Conservation (phyloP, 2,329 filamentous ascomycete genomes). For the Phaeophleospora eucalypticola region DNA sequence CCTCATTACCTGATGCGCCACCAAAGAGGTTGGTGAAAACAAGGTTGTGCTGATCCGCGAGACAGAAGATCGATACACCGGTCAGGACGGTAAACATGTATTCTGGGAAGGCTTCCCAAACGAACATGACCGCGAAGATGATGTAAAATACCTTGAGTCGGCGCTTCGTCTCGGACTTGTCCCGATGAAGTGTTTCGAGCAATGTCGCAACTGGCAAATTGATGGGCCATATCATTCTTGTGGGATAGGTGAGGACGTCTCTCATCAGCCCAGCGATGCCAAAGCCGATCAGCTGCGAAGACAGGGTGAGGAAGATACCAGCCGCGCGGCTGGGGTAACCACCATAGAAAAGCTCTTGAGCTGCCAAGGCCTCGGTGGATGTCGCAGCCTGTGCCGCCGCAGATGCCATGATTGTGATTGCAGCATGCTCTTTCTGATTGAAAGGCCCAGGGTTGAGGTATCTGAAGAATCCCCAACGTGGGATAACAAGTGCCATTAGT, state of each 20-base stretch:
- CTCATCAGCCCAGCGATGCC: constrained; percentile 49
- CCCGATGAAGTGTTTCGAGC: constrained; percentile 39
- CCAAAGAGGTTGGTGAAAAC: constrained; percentile 50
- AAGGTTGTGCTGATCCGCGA: constrained; percentile 41
- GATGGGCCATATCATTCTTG: constrained; percentile 47
- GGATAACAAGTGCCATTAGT: constrained; percentile 36
- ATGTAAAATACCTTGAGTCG: constrained; percentile 42
- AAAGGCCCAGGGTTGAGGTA: constrained; percentile 40
- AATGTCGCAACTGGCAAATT: constrained; percentile 37
- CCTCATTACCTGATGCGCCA: constrained; percentile 46
- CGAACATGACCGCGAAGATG: constrained; percentile 39
- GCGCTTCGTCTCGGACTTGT: constrained; percentile 37
- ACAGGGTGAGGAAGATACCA: constrained; percentile 45
- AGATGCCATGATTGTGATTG: constrained; percentile 44
- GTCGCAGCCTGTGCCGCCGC: constrained; percentile 35
- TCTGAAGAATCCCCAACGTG: constrained; percentile 32
- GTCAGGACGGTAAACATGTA: constrained; percentile 45
- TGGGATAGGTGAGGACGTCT: constrained; percentile 45
- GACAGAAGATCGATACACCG: constrained; percentile 44
- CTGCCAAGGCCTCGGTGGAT: constrained; percentile 42
- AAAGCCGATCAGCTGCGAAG: constrained; percentile 49
- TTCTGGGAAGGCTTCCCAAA: constrained; percentile 49
- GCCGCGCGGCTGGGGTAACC: constrained; percentile 37
- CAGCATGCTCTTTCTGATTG: constrained; percentile 35
- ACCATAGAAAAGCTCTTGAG: constrained; percentile 47